Evolutionary conservation across 2,329 filamentous ascomycete genomes (phyloP), one percentile per base, ranked within the genome.

Genomic region (Aspergillus unguis): DNA sequence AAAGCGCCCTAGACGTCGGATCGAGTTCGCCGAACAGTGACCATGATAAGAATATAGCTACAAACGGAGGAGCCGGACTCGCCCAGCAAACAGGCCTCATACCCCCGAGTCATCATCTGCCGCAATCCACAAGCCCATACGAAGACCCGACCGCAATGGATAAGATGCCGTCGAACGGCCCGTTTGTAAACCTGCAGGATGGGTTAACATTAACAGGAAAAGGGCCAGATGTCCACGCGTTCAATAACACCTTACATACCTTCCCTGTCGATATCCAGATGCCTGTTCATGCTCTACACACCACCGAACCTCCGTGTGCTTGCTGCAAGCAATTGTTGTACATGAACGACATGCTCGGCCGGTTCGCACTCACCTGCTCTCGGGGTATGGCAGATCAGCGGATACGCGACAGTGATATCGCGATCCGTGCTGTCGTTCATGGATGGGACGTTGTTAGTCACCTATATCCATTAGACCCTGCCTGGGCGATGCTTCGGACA

Each of bases 301-400:
- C 42, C 1, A 35, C 40, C 29, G 51, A 49, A 9, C 23, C 28
- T 11, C 44, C 35, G n/a, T 48, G 50, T 23, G 28, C 27, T 8
- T 52, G 53, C 36, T 55, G 50, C n/a, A 44, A 44, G 26, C 50
- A 46, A 4, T 33, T 56, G 17, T 26, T 54, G 11, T 50, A 54
- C 26, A 37, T 56, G 43, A 56, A 54, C 33, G 48, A 51, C 11
- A 43, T 56, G 43, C 28, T 56, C 4, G 48, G 48, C 10, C 38
- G 44, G 10, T 56, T 46, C 31, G 31, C 48, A 0, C 33, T 43
- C 3, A 44, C 44, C 1, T 43, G 29, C 40, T 25, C 44, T 1
- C 40, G 38, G 23, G 45, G 28, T 3, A 40, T 48, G 29, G 32
- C 44, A 4, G 40, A 56, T 25, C 54, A 54, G 32, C 28, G 50